Percentiles rank a stretch among this genome's conserved stretches.
Evolutionary conservation across 2,329 filamentous ascomycete genomes (phyloP).

Genomic region (Phialophora tarda): DNA sequence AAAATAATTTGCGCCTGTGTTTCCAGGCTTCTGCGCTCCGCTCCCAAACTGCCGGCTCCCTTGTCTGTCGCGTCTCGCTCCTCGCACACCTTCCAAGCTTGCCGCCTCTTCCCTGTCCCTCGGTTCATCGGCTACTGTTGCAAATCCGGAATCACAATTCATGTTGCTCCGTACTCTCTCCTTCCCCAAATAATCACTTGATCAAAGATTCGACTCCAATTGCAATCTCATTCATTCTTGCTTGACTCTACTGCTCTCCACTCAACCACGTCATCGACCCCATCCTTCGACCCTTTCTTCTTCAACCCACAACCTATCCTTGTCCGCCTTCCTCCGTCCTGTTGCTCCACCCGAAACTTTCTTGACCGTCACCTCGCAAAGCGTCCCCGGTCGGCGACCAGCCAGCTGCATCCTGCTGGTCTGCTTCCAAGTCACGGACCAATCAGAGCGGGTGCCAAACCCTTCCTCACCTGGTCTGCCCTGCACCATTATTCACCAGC

Average conservation of each 20-base stretch:
- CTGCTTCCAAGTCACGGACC: neutral
- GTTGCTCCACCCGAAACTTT: slow-evolving; percentile 17
- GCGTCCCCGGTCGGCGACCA: slow-evolving; percentile 22
- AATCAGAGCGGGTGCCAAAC: slow-evolving; percentile 6
- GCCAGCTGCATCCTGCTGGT: slow-evolving; percentile 15
- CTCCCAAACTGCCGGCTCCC: slow-evolving; percentile 6
- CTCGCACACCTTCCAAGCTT: slow-evolving; percentile 2
- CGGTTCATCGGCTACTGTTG: slow-evolving; percentile 8
- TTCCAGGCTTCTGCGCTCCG: slow-evolving; percentile 11
- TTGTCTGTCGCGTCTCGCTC: neutral
- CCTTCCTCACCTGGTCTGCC: slow-evolving; percentile 2
- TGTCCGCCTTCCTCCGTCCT: slow-evolving; percentile 12
- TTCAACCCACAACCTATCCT: slow-evolving; percentile 11
- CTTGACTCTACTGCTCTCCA: slow-evolving; percentile 26
- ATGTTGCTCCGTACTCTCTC: neutral
- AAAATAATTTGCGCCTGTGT: slow-evolving; percentile 14
- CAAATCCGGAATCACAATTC: neutral
- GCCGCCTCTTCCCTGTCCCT: slow-evolving; percentile 14
- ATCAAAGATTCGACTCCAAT: slow-evolving; percentile 1
- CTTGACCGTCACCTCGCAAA: slow-evolving; percentile 11
- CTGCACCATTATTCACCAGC: slow-evolving; percentile 18
- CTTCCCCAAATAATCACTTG: neutral
- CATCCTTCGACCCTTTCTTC: slow-evolving; percentile 23
- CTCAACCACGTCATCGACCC: slow-evolving; percentile 29
- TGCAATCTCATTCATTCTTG: slow-evolving; percentile 7